Base-by-base conservation (phyloP, 2,329 filamentous ascomycete species). In the Hymenoscyphus occultus region DNA sequence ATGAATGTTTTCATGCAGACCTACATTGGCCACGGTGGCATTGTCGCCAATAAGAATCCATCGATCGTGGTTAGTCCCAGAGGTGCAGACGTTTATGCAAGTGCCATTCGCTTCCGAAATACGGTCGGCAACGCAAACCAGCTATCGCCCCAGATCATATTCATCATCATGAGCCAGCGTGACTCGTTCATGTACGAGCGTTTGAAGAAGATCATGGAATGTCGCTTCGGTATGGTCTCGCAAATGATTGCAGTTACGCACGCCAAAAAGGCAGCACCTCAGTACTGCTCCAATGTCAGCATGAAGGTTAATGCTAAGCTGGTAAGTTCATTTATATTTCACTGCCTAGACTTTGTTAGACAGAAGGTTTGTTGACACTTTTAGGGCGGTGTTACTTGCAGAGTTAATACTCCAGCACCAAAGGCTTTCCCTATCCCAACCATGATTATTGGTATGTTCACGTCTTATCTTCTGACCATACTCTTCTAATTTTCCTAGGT, bases 231-330 rank as follows among this genome's bases (percentile, higher is more conserved):
- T n/a, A 84, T 93, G 14, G 82, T 92, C 0, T 92, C 92, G 0
- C 95, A 98, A 75, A 77, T 93, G 68, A 75, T 98, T n/a, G 88
- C 93, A 69, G 80, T 82, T 2, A 79, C 79, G 0, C 90, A 96
- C 65, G 90, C 94, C 0, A 72, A 79, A 45, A 90, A 89, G 75
- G 86, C 85, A 16, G 86, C 90, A 28, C 83, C 84, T 0, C 95
- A 99, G 73, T 98, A 98, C 77, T 90, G 91, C 73, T 95, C 91
- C 0, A 99, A 99, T 68, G 92, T 99, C 0, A 85, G 88, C 69
- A 95, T 99, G 92, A 99, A 99, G 80, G 87, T 99, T 70, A 98
- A 99, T 72, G 90, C 92, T 3, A 99, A 99, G 80, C 84, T 99
- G 19, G 45, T 51, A n/a, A 51, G 19, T 51, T 51, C 22, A 3